Conservation (phyloP, 352 stramenopile genomes). For the Detonula confervacea region DNA sequence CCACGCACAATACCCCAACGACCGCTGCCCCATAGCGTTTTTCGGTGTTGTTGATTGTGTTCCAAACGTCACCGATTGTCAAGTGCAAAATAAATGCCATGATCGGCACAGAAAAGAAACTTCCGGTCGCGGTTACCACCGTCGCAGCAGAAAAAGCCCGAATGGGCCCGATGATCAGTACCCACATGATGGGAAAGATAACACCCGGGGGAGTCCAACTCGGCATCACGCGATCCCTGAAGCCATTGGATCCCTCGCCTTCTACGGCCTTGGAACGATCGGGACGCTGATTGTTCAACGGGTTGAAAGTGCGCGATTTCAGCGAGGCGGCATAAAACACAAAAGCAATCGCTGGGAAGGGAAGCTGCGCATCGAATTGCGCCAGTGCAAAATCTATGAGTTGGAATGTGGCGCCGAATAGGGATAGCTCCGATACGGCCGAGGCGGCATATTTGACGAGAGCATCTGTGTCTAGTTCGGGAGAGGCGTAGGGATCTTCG, state of each 20-base stretch:
- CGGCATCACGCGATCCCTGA: conserved; percentile 68
- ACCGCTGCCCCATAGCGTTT: conserved; percentile 81
- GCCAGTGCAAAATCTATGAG: conserved; percentile 48
- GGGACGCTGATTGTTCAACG: conserved; percentile 81
- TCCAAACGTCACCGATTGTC: conserved; percentile 88
- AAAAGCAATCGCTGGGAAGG: conserved; percentile 51
- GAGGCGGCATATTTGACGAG: conserved; percentile 64
- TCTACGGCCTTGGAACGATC: conserved; percentile 44
- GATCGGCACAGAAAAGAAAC: conserved; percentile 63
- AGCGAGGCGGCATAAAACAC: conserved; percentile 73
- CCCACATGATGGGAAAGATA: conserved; percentile 88
- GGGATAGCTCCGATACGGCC: conserved; percentile 54
- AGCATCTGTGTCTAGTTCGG: conserved; percentile 60
- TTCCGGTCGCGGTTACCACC: conserved; percentile 62
- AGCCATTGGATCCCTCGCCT: conserved; percentile 42
- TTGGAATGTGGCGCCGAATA: conserved; percentile 58
- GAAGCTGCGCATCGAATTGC: conserved; percentile 37
- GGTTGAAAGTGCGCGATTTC: conserved; percentile 82
- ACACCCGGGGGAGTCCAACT: conserved; percentile 83
- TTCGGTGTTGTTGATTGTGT: conserved; percentile 89
- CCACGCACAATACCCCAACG: conserved; percentile 70
- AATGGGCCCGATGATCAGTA: conserved; percentile 84
- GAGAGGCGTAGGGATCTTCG: conserved; percentile 34
- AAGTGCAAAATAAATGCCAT: conserved; percentile 85
- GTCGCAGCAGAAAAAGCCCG: conserved; percentile 75